A percentile compares a stretch with the other conserved stretches of the same genome.
These are phyloP conservation scores for Krasilnikovozyma curviuscula DNA, from an alignment of 768 basidiomycete genomes.

Conservation along the genomic window DNA sequence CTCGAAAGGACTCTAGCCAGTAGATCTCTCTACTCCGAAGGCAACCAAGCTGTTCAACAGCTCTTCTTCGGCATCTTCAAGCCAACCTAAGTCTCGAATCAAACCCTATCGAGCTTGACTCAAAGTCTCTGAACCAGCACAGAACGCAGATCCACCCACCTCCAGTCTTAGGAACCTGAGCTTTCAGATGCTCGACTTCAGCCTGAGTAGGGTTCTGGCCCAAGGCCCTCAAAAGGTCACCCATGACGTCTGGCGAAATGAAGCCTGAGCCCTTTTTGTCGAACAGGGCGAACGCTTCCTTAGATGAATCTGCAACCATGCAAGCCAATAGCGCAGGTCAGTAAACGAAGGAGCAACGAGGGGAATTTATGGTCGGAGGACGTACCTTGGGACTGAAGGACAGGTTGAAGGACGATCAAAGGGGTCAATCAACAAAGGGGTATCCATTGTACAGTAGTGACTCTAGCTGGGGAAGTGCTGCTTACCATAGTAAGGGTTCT, in stretches of 20 bases:
- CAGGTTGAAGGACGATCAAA: too few species aligned
- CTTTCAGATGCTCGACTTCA: conserved; percentile 72
- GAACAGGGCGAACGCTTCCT: conserved; percentile 86
- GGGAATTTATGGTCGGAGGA: too few species aligned
- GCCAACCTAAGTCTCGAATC: not conserved
- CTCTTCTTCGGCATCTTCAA: not conserved
- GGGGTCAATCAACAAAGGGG: too few species aligned
- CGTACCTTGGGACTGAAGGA: too few species aligned
- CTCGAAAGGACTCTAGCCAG: not conserved
- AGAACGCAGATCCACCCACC: not conserved
- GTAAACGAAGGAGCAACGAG: too few species aligned
- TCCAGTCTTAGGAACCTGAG: conserved; percentile 47
- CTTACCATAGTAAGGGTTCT: too few species aligned
- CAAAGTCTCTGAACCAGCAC: not conserved
- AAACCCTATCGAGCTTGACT: not conserved
- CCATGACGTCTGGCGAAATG: conserved; percentile 69
- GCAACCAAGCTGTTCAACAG: not conserved
- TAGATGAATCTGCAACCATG: conserved; percentile 1
- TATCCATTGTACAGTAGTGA: too few species aligned
- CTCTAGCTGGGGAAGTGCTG: too few species aligned
- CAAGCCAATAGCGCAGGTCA: too few species aligned
- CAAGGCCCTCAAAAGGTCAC: conserved; percentile 77
- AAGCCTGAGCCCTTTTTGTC: conserved; percentile 89
- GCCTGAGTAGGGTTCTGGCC: conserved; percentile 99
- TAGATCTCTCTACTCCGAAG: not conserved